phyloP scores from a whole-genome alignment of 768 basidiomycete genomes.

The Phylloporus rhodoxanthus region DNA sequence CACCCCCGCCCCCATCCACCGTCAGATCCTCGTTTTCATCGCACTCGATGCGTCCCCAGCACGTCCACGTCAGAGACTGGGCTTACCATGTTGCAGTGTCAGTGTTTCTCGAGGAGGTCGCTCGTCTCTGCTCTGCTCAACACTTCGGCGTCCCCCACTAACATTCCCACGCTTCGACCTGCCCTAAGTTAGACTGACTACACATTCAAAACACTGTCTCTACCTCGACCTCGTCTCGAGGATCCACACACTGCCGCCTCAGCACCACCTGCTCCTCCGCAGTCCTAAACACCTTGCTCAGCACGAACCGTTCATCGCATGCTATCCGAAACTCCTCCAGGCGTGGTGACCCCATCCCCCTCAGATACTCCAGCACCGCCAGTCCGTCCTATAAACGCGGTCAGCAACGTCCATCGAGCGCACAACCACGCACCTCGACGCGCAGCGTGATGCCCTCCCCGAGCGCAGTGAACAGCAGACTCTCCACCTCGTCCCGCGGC shows the following conservation, averaged over 20 bases:
- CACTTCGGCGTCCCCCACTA: slow-evolving; percentile 17
- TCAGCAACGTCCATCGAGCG: neutral
- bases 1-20: neutral
- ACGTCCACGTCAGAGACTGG: slow-evolving; percentile 1
- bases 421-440: slow-evolving; percentile 38
- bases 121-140: neutral
- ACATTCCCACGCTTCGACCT: slow-evolving; percentile 25
- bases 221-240: slow-evolving; percentile 17
- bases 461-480: slow-evolving; percentile 45
- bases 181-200: slow-evolving; percentile 19
- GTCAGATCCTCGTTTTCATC: neutral
- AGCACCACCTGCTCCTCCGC: slow-evolving; percentile 44
- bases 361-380: slow-evolving; percentile 44
- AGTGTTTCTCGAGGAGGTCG: slow-evolving; percentile 19
- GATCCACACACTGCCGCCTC: slow-evolving; percentile 21
- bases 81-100: slow-evolving; percentile 29
- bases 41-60: neutral
- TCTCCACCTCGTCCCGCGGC: slow-evolving; percentile 56
- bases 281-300: slow-evolving; percentile 65
- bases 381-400: slow-evolving; percentile 45
- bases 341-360: slow-evolving; percentile 44
- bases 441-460: slow-evolving; percentile 38
- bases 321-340: slow-evolving; percentile 55
- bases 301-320: slow-evolving; percentile 48
- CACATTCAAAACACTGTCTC: slow-evolving; percentile 20